Evolutionary conservation across 192 early-diverging fungal species (phyloP).

Genomic region (Coemansia sp.): DNA sequence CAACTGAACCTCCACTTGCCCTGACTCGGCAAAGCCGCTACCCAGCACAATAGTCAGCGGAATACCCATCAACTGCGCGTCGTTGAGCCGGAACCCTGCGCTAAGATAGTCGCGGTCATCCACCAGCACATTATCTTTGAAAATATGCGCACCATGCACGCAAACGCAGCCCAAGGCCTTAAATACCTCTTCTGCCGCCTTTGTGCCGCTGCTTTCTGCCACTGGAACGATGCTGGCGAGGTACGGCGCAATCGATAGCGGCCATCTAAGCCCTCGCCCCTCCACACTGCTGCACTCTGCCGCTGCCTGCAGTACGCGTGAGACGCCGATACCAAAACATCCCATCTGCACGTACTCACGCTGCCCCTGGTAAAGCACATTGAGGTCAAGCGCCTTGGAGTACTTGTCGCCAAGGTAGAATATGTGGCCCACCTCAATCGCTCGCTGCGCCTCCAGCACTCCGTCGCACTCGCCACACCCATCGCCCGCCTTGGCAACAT

Average conservation of each 20-base stretch:
- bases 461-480: constrained; percentile 17
- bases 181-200: constrained; percentile 15
- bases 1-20: constrained; percentile 42
- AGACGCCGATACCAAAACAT: constrained; percentile 87
- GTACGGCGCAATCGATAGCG: constrained; percentile 76
- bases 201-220: constrained; percentile 2
- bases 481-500: constrained; percentile 33
- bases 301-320: constrained; percentile 78
- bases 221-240: constrained; percentile 63
- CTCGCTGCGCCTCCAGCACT: constrained; percentile 21
- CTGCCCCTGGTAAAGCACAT: constrained; percentile 39
- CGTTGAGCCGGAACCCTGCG: constrained; percentile 78
- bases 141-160: constrained; percentile 9
- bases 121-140: constrained; percentile 58
- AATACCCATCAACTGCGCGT: constrained; percentile 79
- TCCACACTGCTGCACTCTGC: constrained; percentile 66
- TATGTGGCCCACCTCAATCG: constrained; percentile 87
- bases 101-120: constrained; percentile 69
- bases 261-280: constrained; percentile 70
- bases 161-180: not conserved
- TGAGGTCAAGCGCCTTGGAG: constrained; percentile 67
- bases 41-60: constrained; percentile 76
- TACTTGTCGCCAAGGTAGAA: constrained; percentile 90
- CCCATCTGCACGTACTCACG: constrained; percentile 75
- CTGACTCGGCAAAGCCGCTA: constrained; percentile 46